Evolutionary conservation across 306 rosid species (phyloP).

Genomic region (Gastrolobium bilobum): DNA sequence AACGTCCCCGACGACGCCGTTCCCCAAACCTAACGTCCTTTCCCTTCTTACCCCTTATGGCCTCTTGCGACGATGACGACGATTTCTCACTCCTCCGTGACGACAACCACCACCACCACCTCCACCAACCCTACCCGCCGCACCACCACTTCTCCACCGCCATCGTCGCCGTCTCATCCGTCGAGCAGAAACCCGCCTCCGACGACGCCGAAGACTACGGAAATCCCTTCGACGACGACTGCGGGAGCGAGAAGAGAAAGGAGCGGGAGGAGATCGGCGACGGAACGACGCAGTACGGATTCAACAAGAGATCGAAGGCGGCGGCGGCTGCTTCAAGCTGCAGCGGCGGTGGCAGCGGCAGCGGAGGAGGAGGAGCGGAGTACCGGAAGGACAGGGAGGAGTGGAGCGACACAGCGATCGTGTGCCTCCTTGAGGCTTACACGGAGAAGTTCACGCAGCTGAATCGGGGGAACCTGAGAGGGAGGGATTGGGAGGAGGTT

Average conservation of each 20-base stretch:
- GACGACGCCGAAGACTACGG: constrained; percentile 66
- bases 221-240: constrained; percentile 70
- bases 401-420: constrained; percentile 96
- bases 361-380: constrained; percentile 56
- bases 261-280: constrained; percentile 81
- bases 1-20: constrained; percentile 73
- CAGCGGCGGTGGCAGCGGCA: constrained; percentile 42
- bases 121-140: constrained; percentile 69
- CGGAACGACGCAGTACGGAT: constrained; percentile 61
- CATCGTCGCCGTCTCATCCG: constrained; percentile 47
- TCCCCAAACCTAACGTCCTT: constrained; percentile 82
- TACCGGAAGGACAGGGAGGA: constrained; percentile 95
- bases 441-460: constrained; percentile 92
- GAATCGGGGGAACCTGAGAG: constrained; percentile 92
- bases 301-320: constrained; percentile 63
- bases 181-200: constrained; percentile 56
- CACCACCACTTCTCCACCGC: constrained; percentile 63
- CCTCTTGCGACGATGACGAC: constrained; percentile 93
- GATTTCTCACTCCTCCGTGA: constrained; percentile 88
- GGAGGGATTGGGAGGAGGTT: constrained; percentile 98
- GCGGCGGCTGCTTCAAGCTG: constrained; percentile 56
- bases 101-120: constrained; percentile 66
- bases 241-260: constrained; percentile 66
- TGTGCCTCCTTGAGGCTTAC: constrained; percentile 86
- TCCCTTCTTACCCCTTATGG: constrained; percentile 59